A percentile compares a stretch with the other conserved stretches of the same genome.
Conservation (phyloP, 352 stramenopile species). For the Pythium diclinum region DNA sequence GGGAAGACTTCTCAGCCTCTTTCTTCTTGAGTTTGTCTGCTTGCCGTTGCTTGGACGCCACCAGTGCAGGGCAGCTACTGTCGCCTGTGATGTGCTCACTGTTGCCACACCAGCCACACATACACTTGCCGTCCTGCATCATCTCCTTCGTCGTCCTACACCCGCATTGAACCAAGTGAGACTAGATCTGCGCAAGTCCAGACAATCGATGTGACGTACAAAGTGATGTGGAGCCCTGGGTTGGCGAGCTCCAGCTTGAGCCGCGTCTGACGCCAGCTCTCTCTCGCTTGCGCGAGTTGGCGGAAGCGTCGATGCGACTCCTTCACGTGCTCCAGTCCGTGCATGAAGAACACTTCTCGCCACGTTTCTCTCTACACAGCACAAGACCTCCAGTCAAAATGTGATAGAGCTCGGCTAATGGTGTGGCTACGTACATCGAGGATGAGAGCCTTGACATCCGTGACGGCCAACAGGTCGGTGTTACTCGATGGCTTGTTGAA, state of each 20-base stretch:
- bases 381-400: not conserved
- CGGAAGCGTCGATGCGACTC: slow-evolving; percentile 54
- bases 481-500: slow-evolving; percentile 59
- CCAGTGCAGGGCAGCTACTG: slow-evolving; percentile 35
- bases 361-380: slow-evolving; percentile 59
- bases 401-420: no score
- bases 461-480: slow-evolving; percentile 71
- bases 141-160: slow-evolving; percentile 72
- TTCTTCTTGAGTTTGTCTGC: slow-evolving; percentile 49
- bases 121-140: slow-evolving; percentile 82
- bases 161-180: not conserved
- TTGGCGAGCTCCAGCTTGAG: slow-evolving; percentile 72
- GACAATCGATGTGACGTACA: slow-evolving; percentile 34
- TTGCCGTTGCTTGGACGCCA: slow-evolving; percentile 57
- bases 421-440: slow-evolving; percentile 56
- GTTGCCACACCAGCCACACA: slow-evolving; percentile 79
- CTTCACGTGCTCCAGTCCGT: slow-evolving; percentile 63
- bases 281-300: slow-evolving; percentile 55
- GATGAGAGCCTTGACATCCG: slow-evolving; percentile 74
- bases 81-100: slow-evolving; percentile 71
- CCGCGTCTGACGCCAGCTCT: slow-evolving; percentile 75
- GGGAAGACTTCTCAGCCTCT: slow-evolving; percentile 14
- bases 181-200: not conserved
- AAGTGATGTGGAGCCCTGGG: slow-evolving; percentile 59
- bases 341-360: slow-evolving; percentile 77